Base-by-base conservation (phyloP, 2,329 filamentous ascomycete species). In the Penicillium sp. region DNA sequence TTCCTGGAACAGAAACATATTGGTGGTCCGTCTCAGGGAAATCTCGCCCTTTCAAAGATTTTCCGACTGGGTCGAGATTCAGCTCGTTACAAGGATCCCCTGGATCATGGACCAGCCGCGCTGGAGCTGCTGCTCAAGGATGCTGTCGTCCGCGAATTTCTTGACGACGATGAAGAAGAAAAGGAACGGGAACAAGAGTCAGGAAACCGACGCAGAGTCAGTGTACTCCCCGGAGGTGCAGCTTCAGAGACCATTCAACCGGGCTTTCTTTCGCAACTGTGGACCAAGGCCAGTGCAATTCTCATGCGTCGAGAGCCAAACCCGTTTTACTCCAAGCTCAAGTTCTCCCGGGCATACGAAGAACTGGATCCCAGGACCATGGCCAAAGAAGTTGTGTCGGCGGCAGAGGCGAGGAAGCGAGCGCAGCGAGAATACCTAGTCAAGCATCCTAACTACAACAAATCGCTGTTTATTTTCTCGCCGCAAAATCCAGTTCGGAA, bases 111-210 rank as follows among this genome's bases (percentile, higher is more conserved):
- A 2, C 86, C 86, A 15, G 89, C 88, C 5, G 90, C 88, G 39
- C 86, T 94, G 62, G 93, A 97, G 62, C 95, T 97, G 89, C 76
- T 98, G 33, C 76, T 97, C 31, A 97, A 97, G 61, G 91, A 97
- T 65, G 88, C 89, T 1, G 89, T 98, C 17, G 91, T 98, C 5
- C 84, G 83, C 34, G 93, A 97, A 56, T 98, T 98, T 47, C 77
- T 98, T 4, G 89, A 97, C 55, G 88, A 94, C 51, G 74, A 76
- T 47, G 70, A 76, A 39, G 45, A 59, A 38, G 45, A 43, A 7
- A 32, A 44, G 33, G 27, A 39, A 13, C 47, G 51, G 26, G 20
- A 55, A 21, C 48, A 58, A 21, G 51, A 47, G 41, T 58, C 56
- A 5, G 19, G 29, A 21, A 36, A 21, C 17, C 42, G 16, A 49